Evolutionary conservation across 441 rosid species (phyloP).

Genomic region (Jatropha podagrica): DNA sequence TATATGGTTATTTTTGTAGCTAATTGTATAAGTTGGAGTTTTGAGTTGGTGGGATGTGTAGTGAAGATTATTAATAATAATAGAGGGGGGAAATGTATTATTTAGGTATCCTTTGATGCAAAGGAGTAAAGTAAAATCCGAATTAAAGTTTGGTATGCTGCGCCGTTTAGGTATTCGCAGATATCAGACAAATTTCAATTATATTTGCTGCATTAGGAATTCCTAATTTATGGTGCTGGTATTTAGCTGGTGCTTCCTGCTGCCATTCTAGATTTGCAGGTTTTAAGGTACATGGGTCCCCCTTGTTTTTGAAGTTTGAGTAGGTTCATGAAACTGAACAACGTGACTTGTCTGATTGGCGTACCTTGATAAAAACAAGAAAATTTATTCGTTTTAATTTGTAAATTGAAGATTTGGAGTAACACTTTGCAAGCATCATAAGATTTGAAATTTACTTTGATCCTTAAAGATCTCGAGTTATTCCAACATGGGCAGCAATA

Average conservation of each 20-base stretch:
- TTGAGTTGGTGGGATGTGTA: not conserved
- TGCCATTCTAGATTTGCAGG: constrained; percentile 5
- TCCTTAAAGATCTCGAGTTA: constrained; percentile 19
- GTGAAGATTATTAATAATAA: not conserved
- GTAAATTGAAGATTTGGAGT: constrained; percentile 16
- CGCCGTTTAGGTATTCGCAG: not conserved
- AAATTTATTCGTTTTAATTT: constrained; percentile 14
- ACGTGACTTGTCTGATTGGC: not conserved
- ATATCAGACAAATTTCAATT: not conserved
- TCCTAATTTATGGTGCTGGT: not conserved
- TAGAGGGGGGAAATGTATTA: not conserved
- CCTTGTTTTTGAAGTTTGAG: constrained; percentile 9
- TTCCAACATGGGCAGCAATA: constrained; percentile 44
- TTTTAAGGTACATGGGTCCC: constrained; percentile 2
- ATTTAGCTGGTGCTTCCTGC: constrained; percentile 1
- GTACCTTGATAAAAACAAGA: not conserved
- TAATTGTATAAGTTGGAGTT: constrained; percentile 5
- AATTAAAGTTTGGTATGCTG: not conserved
- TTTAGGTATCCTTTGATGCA: constrained; percentile 23
- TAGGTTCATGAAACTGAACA: constrained; percentile 12
- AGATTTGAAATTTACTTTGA: constrained; percentile 9
- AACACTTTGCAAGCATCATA: constrained; percentile 5
- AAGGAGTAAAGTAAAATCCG: constrained; percentile 5
- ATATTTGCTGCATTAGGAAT: constrained; percentile 1
- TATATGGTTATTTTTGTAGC: not conserved